These are phyloP conservation scores for Pythium oligandrum DNA, from an alignment of 352 stramenopile genomes.

Conservation along the genomic window DNA sequence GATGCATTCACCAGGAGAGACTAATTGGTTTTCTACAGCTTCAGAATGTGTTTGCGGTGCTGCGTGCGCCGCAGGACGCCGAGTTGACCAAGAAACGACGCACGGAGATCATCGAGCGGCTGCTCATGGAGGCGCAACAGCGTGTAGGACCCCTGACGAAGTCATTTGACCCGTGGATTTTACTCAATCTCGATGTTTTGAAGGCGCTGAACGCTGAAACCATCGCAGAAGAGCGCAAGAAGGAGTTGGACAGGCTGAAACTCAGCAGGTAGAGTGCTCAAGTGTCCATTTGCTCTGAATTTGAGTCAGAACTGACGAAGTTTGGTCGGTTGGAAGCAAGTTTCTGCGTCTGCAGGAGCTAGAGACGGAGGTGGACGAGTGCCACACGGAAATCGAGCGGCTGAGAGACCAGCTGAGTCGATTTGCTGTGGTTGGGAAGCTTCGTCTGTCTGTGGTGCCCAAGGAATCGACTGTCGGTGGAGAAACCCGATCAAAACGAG, in stretches of 20 bases:
- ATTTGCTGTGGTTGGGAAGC: constrained; percentile 32
- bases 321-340: constrained; percentile 27
- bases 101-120: constrained; percentile 49
- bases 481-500: not conserved
- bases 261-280: constrained; percentile 37
- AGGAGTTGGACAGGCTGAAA: constrained; percentile 44
- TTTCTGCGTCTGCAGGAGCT: constrained; percentile 67
- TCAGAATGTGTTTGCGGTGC: constrained; percentile 48
- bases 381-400: constrained; percentile 44
- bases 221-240: constrained; percentile 50
- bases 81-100: constrained; percentile 61
- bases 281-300: no score
- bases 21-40: constrained; percentile 26
- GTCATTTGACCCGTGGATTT: no score
- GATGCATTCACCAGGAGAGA: not conserved
- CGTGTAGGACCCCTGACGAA: constrained; percentile 20
- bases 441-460: constrained; percentile 26
- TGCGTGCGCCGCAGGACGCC: constrained; percentile 51
- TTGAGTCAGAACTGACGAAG: not conserved
- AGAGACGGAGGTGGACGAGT: constrained; percentile 58
- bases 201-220: constrained; percentile 47
- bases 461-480: not conserved
- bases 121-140: constrained; percentile 55
- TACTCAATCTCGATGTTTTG: not conserved
- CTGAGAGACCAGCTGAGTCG: constrained; percentile 28